Conservation (phyloP, 306 rosid species). For the Gastrolobium villosum region DNA sequence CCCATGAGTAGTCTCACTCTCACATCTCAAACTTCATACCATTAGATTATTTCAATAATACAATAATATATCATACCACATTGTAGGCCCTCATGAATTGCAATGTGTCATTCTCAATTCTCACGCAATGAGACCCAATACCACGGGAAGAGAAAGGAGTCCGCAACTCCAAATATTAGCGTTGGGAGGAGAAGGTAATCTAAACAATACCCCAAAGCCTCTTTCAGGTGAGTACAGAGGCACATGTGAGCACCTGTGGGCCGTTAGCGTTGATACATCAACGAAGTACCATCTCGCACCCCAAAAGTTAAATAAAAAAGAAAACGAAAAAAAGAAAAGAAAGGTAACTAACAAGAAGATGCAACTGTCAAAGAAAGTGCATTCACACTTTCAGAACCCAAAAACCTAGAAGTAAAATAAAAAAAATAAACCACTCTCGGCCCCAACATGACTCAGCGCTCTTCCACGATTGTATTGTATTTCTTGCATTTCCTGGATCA, state of each 20-base stretch:
- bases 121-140: too few species aligned
- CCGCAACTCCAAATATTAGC: too few species aligned
- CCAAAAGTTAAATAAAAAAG: not conserved
- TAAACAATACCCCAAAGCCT: too few species aligned
- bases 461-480: constrained; percentile 21
- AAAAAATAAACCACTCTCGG: constrained; percentile 31
- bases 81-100: too few species aligned
- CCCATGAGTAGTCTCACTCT: too few species aligned
- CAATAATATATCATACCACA: too few species aligned
- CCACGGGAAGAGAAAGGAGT: too few species aligned
- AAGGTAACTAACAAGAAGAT: constrained; percentile 33
- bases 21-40: too few species aligned
- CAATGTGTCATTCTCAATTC: too few species aligned
- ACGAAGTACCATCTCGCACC: not conserved
- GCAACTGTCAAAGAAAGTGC: constrained; percentile 51
- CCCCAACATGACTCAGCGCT: constrained; percentile 9
- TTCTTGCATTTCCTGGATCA: constrained; percentile 34
- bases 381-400: constrained; percentile 49
- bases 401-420: constrained; percentile 15
- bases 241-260: constrained; percentile 25
- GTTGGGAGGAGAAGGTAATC: too few species aligned
- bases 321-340: not conserved
- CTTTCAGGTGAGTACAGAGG: not conserved
- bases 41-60: too few species aligned
- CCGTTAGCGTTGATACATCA: constrained; percentile 10